Evolutionary conservation across 306 rosid genomes (phyloP).

Genomic region (Sindora glabra): DNA sequence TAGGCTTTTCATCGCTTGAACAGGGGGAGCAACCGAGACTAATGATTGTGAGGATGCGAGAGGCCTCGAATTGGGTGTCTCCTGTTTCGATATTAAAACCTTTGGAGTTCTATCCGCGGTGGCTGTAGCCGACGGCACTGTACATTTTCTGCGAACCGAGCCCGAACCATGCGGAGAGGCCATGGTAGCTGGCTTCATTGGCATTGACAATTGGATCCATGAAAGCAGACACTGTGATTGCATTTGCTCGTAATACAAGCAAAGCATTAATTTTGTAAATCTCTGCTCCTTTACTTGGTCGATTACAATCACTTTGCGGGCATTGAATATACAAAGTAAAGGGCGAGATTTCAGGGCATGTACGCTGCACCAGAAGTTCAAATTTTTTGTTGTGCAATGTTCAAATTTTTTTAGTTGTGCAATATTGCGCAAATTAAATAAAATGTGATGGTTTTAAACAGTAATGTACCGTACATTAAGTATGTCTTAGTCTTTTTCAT

Average conservation of each 20-base stretch:
- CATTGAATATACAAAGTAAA: too few relatives aligned
- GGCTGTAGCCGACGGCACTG: not conserved
- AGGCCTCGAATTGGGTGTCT: not conserved
- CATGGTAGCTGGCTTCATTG: not conserved
- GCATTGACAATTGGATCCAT: not conserved
- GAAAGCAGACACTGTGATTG: not conserved
- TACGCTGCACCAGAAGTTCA: too few relatives aligned
- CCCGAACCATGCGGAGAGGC: not conserved
- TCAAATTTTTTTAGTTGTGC: too few relatives aligned
- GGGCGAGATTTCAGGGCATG: too few relatives aligned
- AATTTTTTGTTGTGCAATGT: too few relatives aligned
- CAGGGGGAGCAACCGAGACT: constrained; percentile 5
- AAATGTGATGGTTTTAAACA: too few relatives aligned
- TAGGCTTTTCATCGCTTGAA: not conserved
- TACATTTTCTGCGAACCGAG: not conserved
- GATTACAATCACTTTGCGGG: too few relatives aligned
- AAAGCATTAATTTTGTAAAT: not conserved
- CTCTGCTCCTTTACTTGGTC: not conserved
- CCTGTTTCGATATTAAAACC: not conserved
- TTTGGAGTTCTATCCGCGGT: not conserved
- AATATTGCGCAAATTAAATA: too few relatives aligned
- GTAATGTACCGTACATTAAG: too few relatives aligned
- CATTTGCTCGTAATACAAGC: constrained; percentile 5
- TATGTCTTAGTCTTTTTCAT: too few relatives aligned
- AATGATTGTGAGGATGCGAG: not conserved